Percentiles rank a stretch among this genome's conserved stretches.
phyloP scores from a whole-genome alignment of 2,329 filamentous ascomycete species.

The Fusarium metavorans region DNA sequence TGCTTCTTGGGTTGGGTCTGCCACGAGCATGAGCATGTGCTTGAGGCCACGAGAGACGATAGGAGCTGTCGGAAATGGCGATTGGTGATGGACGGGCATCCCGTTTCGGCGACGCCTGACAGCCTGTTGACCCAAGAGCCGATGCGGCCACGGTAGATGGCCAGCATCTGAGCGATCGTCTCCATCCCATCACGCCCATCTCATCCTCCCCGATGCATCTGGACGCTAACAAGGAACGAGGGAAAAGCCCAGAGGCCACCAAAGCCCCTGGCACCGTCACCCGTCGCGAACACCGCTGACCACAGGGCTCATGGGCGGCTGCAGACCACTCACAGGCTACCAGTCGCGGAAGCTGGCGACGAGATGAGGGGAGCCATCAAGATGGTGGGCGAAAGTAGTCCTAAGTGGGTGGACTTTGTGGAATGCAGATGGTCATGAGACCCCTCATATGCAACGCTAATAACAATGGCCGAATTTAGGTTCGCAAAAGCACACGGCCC shows the following conservation, averaged over 20 bases:
- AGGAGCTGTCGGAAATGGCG: conserved; percentile 7
- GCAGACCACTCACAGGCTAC: conserved; percentile 30
- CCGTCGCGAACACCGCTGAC: conserved; percentile 29
- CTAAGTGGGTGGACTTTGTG: conserved; percentile 39
- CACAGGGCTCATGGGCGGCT: conserved; percentile 27
- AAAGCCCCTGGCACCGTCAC: conserved; percentile 28
- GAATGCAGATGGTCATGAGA: conserved; percentile 48
- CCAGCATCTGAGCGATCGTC: conserved; percentile 11
- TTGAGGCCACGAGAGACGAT: conserved; percentile 6
- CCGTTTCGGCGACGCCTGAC: conserved; percentile 29
- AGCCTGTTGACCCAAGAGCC: conserved; percentile 24
- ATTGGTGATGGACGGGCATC: conserved; percentile 23
- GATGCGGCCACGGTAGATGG: conserved; percentile 30
- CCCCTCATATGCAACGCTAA: conserved; percentile 46
- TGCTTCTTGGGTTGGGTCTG: conserved; percentile 32
- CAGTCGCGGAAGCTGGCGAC: conserved; percentile 30
- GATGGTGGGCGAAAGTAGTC: conserved; percentile 37
- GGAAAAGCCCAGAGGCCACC: conserved; percentile 7
- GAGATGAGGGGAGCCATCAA: conserved; percentile 32
- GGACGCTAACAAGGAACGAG: not conserved
- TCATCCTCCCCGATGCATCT: conserved; percentile 22
- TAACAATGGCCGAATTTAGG: conserved; percentile 45
- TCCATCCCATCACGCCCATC: conserved; percentile 25
- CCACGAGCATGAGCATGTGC: conserved; percentile 16
- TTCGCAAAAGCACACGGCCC: conserved; percentile 43